phyloP scores from a whole-genome alignment of 352 stramenopile species.

The Globisporangium yorkense region DNA sequence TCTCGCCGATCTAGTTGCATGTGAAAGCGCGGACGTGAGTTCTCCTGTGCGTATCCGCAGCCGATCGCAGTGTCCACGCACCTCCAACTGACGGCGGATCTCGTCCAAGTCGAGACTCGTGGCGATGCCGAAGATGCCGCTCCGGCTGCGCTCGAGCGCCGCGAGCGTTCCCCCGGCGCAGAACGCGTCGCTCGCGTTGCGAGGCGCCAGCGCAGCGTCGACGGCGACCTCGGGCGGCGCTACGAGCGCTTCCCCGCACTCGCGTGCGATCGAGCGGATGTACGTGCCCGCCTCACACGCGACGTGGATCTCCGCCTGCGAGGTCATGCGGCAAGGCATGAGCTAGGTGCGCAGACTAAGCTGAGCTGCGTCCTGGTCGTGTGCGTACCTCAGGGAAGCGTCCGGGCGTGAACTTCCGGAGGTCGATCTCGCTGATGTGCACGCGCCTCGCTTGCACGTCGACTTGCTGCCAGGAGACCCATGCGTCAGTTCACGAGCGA shows the following conservation, averaged over 20 bases:
- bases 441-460: slow-evolving; percentile 55
- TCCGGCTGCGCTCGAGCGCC: slow-evolving; percentile 53
- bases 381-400: slow-evolving; percentile 55
- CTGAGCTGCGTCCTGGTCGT: neutral
- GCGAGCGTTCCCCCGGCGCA: slow-evolving; percentile 64
- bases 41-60: neutral
- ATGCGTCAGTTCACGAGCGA: too few relatives aligned
- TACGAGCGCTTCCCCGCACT: slow-evolving; percentile 66
- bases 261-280: slow-evolving; percentile 82
- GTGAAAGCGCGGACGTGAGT: neutral
- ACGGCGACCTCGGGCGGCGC: slow-evolving; percentile 21
- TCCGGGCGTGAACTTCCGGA: slow-evolving; percentile 42
- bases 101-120: slow-evolving; percentile 55
- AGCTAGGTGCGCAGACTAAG: neutral
- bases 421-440: slow-evolving; percentile 51
- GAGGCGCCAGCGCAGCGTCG: slow-evolving; percentile 16
- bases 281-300: slow-evolving; percentile 76
- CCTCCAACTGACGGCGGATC: slow-evolving; percentile 33
- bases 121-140: slow-evolving; percentile 44
- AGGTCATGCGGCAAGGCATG: neutral
- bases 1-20: slow-evolving; percentile 3
- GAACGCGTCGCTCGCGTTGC: slow-evolving; percentile 28
- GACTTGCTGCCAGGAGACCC: slow-evolving; percentile 26
- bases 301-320: slow-evolving; percentile 42
- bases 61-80: slow-evolving; percentile 10